Conservation (phyloP, 768 basidiomycete genomes). For the Nidularia pulvinata region DNA sequence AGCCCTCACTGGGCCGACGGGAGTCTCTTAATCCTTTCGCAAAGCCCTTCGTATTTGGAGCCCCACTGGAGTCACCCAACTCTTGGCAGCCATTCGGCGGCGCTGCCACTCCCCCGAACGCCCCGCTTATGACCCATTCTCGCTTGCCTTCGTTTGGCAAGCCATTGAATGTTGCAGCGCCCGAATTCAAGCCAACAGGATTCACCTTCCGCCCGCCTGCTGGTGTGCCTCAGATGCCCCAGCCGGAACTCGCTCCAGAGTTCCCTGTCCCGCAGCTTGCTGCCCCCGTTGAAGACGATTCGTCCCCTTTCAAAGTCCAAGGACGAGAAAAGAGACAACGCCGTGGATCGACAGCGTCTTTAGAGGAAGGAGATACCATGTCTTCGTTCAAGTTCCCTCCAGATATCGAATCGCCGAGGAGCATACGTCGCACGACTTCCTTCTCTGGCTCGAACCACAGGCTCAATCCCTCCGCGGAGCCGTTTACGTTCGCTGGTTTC, state of each 20-base stretch:
- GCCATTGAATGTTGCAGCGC: conserved; percentile 77
- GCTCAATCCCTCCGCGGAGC: conserved; percentile 47
- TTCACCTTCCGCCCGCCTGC: conserved; percentile 80
- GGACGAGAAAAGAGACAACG: conserved; percentile 83
- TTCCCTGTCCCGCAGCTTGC: conserved; percentile 5
- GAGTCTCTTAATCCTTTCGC: conserved; percentile 72
- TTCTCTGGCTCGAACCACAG: conserved; percentile 17
- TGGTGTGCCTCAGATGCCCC: conserved; percentile 58
- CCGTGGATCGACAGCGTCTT: conserved; percentile 41
- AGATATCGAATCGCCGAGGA: conserved; percentile 45
- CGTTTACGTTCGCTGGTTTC: conserved; percentile 74
- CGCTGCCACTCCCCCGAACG: conserved; percentile 27
- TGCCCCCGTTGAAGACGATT: conserved; percentile 21
- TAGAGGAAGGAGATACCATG: conserved; percentile 66
- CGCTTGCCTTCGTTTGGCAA: conserved; percentile 55
- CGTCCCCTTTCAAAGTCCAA: conserved; percentile 51
- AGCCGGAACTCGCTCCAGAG: conserved; percentile 15
- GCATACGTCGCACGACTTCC: conserved; percentile 37
- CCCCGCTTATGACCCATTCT: conserved; percentile 32
- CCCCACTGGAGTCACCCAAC: conserved; percentile 22
- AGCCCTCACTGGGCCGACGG: conserved; percentile 17
- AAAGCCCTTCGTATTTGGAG: conserved; percentile 83
- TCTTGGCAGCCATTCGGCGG: conserved; percentile 13
- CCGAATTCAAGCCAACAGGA: conserved; percentile 76
- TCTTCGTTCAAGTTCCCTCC: conserved; percentile 77